Conservation (phyloP, 257 asterid genomes). For the Solanum dulcamara region DNA sequence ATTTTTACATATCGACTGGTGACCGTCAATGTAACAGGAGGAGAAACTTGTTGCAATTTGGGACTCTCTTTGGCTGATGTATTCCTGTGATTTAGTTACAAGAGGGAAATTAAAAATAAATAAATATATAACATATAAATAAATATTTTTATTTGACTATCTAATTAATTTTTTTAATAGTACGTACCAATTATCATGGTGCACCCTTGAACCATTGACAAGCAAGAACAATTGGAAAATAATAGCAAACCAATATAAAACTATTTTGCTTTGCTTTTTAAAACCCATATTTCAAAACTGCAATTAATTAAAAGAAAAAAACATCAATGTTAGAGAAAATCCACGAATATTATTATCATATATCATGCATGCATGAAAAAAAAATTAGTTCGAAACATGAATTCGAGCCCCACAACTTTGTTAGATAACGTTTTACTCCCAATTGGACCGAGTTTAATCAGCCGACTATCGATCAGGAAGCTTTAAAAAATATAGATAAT, state of each 20-base stretch:
- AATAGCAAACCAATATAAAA: neutral
- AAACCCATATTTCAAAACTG: neutral
- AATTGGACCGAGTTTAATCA: no score
- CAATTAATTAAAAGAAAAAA: neutral
- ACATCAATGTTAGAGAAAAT: neutral
- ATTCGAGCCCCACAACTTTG: neutral
- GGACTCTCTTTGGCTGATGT: neutral
- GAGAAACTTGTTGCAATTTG: neutral
- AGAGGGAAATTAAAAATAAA: neutral
- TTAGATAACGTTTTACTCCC: no score
- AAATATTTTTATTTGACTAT: no score
- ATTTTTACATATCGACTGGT: conserved; percentile 12
- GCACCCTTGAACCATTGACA: neutral
- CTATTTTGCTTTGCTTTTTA: neutral
- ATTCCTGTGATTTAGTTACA: neutral
- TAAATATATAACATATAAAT: no score
- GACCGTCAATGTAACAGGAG: conserved; percentile 18
- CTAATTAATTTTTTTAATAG: no score
- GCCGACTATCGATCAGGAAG: neutral
- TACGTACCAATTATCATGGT: neutral
- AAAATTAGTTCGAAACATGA: neutral
- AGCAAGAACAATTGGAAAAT: neutral
- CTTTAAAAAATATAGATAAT: no score
- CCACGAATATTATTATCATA: neutral
- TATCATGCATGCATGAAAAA: neutral